Evolutionary conservation across 2,329 filamentous ascomycete species (phyloP).

Genomic region (Fusarium sp.): DNA sequence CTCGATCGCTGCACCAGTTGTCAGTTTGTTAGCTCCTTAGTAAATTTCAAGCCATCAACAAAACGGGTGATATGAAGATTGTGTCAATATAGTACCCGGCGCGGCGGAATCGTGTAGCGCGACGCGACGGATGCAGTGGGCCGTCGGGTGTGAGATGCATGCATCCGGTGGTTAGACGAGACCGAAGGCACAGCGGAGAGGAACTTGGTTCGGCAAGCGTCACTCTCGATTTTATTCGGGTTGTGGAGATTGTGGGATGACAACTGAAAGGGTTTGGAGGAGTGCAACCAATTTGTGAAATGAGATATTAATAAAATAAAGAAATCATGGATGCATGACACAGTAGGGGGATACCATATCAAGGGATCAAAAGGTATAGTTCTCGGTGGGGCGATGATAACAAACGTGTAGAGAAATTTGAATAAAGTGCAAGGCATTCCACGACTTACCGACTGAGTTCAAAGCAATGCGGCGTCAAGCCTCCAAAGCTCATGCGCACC

Average conservation of each 20-base stretch:
- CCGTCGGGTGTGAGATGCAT: slow-evolving; percentile 45
- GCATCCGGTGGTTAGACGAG: slow-evolving; percentile 37
- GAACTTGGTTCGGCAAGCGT: slow-evolving; percentile 24
- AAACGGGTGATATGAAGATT: slow-evolving; percentile 18
- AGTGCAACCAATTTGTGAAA: slow-evolving; percentile 26
- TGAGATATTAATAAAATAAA: slow-evolving; percentile 4
- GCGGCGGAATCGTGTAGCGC: slow-evolving; percentile 47
- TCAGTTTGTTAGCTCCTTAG: slow-evolving; percentile 26
- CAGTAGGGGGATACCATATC: slow-evolving; percentile 27
- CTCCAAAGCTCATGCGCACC: slow-evolving; percentile 21
- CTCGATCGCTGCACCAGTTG: slow-evolving; percentile 35
- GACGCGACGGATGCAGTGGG: slow-evolving; percentile 46
- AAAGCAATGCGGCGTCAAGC: slow-evolving; percentile 26
- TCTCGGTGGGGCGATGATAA: slow-evolving; percentile 12
- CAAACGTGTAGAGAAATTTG: slow-evolving; percentile 10
- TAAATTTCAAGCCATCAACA: slow-evolving; percentile 9
- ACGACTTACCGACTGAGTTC: slow-evolving; percentile 40
- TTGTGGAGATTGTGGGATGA: slow-evolving; percentile 11
- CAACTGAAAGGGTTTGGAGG: background rate
- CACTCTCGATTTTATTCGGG: slow-evolving; percentile 18
- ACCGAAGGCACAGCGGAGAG: background rate
- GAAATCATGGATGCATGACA: slow-evolving; percentile 30
- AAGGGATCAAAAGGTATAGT: slow-evolving; percentile 29
- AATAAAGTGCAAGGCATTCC: background rate
- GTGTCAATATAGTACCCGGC: slow-evolving; percentile 36